A percentile compares a stretch with the other conserved stretches of the same genome.
phyloP scores from a whole-genome alignment of 2,329 filamentous ascomycete genomes.

The Amauroascus verrucosus region DNA sequence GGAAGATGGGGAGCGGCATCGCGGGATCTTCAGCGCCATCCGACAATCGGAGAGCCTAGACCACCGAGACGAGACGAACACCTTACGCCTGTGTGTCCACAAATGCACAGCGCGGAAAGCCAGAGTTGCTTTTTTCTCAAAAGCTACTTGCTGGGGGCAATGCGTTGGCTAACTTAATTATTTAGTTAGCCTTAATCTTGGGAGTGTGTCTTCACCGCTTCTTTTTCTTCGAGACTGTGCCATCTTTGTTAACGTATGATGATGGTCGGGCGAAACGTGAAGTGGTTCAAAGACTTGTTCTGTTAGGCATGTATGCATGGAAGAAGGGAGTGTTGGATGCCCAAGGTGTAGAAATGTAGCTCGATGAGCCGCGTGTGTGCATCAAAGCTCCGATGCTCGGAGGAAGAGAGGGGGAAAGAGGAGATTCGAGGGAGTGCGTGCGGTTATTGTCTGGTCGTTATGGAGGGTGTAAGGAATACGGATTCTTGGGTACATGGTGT shows the following conservation, averaged over 20 bases:
- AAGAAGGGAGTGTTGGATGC: neutral
- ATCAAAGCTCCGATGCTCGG: neutral
- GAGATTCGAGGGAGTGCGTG: neutral
- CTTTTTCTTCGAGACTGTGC: neutral
- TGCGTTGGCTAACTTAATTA: neutral
- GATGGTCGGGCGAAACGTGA: too few relatives aligned
- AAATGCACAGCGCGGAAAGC: too few relatives aligned
- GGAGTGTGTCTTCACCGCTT: constrained; percentile 8
- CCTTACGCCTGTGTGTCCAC: too few relatives aligned
- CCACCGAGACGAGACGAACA: too few relatives aligned
- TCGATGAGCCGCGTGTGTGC: neutral
- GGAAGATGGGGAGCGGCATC: neutral
- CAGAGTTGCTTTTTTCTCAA: too few relatives aligned
- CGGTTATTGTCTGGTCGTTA: neutral
- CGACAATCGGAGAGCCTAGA: too few relatives aligned
- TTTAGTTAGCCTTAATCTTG: too few relatives aligned
- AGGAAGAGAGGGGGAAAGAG: neutral
- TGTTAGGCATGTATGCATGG: constrained; percentile 9
- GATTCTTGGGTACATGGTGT: too few relatives aligned
- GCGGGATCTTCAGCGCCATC: neutral
- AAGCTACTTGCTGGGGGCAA: neutral
- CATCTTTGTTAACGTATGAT: neutral
- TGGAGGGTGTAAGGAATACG: too few relatives aligned
- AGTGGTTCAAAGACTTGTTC: too few relatives aligned
- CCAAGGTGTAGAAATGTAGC: neutral